Evolutionary conservation across 345 rosid genomes (phyloP).

Genomic region (Kandelia obovata): DNA sequence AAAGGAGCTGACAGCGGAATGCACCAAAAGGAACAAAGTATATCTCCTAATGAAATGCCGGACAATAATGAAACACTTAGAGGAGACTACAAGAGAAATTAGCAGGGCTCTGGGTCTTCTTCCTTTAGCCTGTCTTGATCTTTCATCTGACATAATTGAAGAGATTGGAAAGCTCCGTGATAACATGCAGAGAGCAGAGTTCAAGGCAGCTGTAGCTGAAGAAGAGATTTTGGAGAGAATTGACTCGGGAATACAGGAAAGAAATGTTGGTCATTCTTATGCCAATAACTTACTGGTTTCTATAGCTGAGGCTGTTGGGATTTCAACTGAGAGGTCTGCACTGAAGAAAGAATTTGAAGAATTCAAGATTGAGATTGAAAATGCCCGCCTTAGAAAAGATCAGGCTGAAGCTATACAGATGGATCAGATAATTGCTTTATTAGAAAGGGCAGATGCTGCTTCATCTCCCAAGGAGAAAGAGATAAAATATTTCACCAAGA

Average conservation of each 20-base stretch:
- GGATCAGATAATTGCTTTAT: slow-evolving; percentile 69
- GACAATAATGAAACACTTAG: slow-evolving; percentile 37
- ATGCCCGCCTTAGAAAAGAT: slow-evolving; percentile 51
- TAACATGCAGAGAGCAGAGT: slow-evolving; percentile 53
- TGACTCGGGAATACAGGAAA: slow-evolving; percentile 64
- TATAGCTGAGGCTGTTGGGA: slow-evolving; percentile 62
- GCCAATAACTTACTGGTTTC: slow-evolving; percentile 50
- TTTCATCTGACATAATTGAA: slow-evolving; percentile 42
- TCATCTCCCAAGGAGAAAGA: slow-evolving; percentile 56
- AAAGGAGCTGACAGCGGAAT: slow-evolving; percentile 40
- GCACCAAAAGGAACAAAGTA: slow-evolving; percentile 53
- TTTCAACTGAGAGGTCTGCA: slow-evolving; percentile 44
- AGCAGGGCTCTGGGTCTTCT: slow-evolving; percentile 52
- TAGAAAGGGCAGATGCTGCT: slow-evolving; percentile 66
- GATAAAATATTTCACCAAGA: slow-evolving; percentile 46
- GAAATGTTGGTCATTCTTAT: slow-evolving; percentile 55
- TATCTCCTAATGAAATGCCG: slow-evolving; percentile 62
- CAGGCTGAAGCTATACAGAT: slow-evolving; percentile 70
- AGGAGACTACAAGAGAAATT: slow-evolving; percentile 40
- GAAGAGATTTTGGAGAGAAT: slow-evolving; percentile 61
- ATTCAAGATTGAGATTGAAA: slow-evolving; percentile 62
- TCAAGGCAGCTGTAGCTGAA: slow-evolving; percentile 51
- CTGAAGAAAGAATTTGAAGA: slow-evolving; percentile 54
- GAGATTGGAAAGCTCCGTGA: slow-evolving; percentile 39
- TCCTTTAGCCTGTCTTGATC: slow-evolving; percentile 52